Conservation (phyloP, 2,329 filamentous ascomycete genomes). For the Geosmithia morbida region DNA sequence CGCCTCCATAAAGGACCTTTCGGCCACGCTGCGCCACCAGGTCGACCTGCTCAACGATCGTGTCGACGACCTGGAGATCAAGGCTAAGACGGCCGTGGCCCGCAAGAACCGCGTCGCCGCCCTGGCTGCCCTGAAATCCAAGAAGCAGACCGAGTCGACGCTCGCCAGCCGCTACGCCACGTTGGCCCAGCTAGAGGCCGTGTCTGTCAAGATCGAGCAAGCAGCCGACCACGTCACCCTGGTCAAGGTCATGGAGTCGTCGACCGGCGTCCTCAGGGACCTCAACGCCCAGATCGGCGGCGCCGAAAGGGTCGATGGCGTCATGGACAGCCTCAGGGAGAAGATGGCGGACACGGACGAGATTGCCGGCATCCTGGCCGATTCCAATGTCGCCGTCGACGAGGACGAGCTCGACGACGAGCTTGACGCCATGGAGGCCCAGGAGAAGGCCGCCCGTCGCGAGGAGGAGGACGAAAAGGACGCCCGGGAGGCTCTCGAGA, state of each 20-base stretch:
- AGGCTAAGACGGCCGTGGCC: conserved; percentile 56
- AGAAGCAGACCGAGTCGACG: conserved; percentile 66
- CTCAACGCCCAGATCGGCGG: conserved; percentile 71
- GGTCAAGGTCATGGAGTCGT: conserved; percentile 68
- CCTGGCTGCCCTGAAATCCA: conserved; percentile 64
- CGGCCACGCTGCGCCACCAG: conserved; percentile 59
- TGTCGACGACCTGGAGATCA: conserved; percentile 46
- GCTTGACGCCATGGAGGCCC: conserved; percentile 57
- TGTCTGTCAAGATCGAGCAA: conserved; percentile 71
- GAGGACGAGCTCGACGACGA: conserved; percentile 81
- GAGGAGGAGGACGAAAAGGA: conserved; percentile 29
- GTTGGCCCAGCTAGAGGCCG: conserved; percentile 68
- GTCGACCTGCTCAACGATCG: conserved; percentile 52
- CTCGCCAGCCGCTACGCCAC: conserved; percentile 59
- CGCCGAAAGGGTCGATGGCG: conserved; percentile 56
- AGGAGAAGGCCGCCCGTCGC: conserved; percentile 38
- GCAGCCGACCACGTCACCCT: conserved; percentile 75
- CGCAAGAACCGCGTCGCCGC: conserved; percentile 64
- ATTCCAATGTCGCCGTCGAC: conserved; percentile 46
- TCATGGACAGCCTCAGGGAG: conserved; percentile 61
- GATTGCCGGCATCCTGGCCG: conserved; percentile 61
- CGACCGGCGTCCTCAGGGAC: conserved; percentile 53
- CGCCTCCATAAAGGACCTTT: conserved; percentile 68
- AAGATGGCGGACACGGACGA: conserved; percentile 77
- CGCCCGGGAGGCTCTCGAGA: conserved; percentile 33